A percentile compares a stretch with the other conserved stretches of the same genome.
phyloP scores from a whole-genome alignment of 257 asterid genomes.

The Jasminum sambac region DNA sequence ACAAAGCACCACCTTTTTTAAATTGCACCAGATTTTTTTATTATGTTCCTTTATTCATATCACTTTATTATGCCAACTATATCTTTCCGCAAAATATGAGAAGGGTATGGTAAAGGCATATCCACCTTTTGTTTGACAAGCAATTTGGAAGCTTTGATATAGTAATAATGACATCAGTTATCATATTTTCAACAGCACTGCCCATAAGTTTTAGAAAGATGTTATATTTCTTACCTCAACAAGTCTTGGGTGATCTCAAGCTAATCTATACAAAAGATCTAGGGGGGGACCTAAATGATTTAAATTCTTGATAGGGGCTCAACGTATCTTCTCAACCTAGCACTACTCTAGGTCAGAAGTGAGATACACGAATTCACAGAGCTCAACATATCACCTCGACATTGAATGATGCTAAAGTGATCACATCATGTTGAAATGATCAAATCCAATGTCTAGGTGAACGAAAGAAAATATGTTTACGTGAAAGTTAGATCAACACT shows the following conservation, averaged over 20 bases:
- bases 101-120: background rate
- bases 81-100: background rate
- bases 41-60: background rate
- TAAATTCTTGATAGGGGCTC: background rate
- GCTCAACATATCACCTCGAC: too few relatives aligned
- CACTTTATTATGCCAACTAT: too few relatives aligned
- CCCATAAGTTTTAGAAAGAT: background rate
- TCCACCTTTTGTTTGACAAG: background rate
- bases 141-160: background rate
- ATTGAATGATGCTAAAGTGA: too few relatives aligned
- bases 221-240: background rate
- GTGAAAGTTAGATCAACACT: too few relatives aligned
- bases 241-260: background rate
- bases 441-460: too few relatives aligned
- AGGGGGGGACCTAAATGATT: background rate
- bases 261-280: background rate
- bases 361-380: too few relatives aligned
- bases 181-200: background rate
- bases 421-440: too few relatives aligned
- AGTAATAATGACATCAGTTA: background rate
- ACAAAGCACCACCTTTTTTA: too few relatives aligned
- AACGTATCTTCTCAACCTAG: background rate
- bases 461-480: too few relatives aligned
- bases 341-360: too few relatives aligned
- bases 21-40: too few relatives aligned